A percentile compares a stretch with the other conserved stretches of the same genome.
phyloP scores from a whole-genome alignment of 352 stramenopile species.

The Phytophthora hybrid region DNA sequence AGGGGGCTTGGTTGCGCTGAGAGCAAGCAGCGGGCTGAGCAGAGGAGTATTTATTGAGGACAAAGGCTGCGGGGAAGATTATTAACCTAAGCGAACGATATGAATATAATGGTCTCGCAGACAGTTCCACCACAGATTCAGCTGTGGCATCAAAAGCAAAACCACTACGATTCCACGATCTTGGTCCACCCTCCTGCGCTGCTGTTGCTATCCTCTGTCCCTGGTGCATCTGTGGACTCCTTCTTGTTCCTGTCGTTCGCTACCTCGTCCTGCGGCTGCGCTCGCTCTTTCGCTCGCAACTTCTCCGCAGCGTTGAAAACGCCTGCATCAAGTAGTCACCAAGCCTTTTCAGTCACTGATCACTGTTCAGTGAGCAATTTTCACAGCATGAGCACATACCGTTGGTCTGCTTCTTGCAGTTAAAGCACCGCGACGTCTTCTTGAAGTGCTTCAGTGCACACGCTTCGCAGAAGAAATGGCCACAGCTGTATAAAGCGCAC shows the following conservation, averaged over 20 bases:
- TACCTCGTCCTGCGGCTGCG: conserved; percentile 34
- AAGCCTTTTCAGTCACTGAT: neutral
- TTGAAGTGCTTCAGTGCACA: conserved; percentile 92
- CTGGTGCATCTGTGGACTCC: neutral
- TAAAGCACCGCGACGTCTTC: conserved; percentile 90
- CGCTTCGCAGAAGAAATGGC: conserved; percentile 96
- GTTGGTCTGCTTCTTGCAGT: conserved; percentile 96
- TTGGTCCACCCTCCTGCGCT: conserved; percentile 30
- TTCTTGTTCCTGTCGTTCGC: conserved; percentile 11
- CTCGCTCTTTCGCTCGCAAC: conserved; percentile 80
- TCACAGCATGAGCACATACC: conserved; percentile 37
- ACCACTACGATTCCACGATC: conserved; percentile 11
- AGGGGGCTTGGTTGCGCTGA: conserved; percentile 2
- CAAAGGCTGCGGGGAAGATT: conserved; percentile 7
- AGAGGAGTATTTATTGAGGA: conserved; percentile 43
- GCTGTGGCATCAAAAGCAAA: neutral
- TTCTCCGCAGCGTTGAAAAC: conserved; percentile 93
- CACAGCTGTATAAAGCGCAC: conserved; percentile 64
- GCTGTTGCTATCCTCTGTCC: neutral
- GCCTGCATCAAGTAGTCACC: conserved; percentile 31
- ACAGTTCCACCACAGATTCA: too few relatives aligned
- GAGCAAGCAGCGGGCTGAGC: neutral
- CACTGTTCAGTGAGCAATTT: neutral
- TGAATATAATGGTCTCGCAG: conserved; percentile 7
- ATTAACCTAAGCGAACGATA: neutral